A percentile compares a stretch with the other conserved stretches of the same genome.
These are phyloP conservation scores for Lepidium aucheri DNA, from an alignment of 345 rosid genomes.

Conservation along the genomic window DNA sequence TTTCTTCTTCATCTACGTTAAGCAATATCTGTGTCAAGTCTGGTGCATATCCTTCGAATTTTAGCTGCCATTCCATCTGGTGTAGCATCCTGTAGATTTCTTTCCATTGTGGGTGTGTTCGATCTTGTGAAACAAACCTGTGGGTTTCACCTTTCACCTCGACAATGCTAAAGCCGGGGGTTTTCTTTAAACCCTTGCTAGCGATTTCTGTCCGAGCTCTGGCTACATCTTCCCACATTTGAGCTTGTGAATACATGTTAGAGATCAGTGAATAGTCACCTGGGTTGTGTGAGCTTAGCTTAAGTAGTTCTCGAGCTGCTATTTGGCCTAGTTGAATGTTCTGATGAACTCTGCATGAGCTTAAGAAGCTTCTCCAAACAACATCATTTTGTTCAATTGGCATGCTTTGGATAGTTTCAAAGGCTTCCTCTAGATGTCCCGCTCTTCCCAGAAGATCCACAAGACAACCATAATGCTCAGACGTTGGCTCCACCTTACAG, in stretches of 20 bases:
- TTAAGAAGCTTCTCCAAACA: constrained; percentile 75
- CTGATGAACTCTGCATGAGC: constrained; percentile 48
- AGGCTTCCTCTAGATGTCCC: constrained; percentile 50
- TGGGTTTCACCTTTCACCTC: constrained; percentile 41
- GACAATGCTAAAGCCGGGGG: constrained; percentile 51
- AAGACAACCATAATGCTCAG: constrained; percentile 64
- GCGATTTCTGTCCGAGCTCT: constrained; percentile 36
- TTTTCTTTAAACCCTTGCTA: constrained; percentile 33
- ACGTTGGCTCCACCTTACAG: constrained; percentile 41
- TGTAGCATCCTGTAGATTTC: constrained; percentile 53
- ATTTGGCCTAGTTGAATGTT: constrained; percentile 43
- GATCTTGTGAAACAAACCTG: constrained; percentile 62
- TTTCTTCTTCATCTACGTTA: constrained; percentile 60
- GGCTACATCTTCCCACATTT: constrained; percentile 53
- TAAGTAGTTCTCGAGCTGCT: constrained; percentile 39
- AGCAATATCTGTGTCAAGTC: constrained; percentile 50
- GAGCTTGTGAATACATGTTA: constrained; percentile 45
- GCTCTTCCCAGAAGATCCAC: constrained; percentile 65
- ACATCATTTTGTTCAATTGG: constrained; percentile 47
- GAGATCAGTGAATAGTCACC: constrained; percentile 53
- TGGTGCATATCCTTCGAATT: constrained; percentile 63
- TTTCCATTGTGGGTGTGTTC: constrained; percentile 30
- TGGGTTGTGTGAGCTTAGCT: constrained; percentile 34
- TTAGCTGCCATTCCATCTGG: constrained; percentile 89
- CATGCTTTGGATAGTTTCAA: constrained; percentile 48